Evolutionary conservation across 2,329 filamentous ascomycete genomes (phyloP).

Genomic region (Diaporthe batatas): DNA sequence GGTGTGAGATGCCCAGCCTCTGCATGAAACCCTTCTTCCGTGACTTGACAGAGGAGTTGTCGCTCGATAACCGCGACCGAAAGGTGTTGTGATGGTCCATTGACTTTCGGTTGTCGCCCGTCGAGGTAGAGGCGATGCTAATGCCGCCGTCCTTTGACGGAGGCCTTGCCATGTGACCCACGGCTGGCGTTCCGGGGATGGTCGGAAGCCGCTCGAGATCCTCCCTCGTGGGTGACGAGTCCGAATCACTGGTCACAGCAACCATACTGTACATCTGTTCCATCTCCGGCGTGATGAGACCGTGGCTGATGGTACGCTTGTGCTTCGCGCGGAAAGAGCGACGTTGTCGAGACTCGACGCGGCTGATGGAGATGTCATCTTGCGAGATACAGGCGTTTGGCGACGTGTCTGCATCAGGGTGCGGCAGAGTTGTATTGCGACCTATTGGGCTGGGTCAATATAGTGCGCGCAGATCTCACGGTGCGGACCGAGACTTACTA

Average conservation of each 20-base stretch:
- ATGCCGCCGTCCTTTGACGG: constrained; percentile 56
- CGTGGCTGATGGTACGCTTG: constrained; percentile 62
- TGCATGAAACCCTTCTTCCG: constrained; percentile 40
- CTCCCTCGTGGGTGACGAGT: constrained; percentile 38
- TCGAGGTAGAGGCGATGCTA: constrained; percentile 51
- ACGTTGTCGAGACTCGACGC: constrained; percentile 58
- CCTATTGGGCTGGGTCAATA: constrained; percentile 48
- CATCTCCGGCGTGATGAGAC: constrained; percentile 56
- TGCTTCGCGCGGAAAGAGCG: constrained; percentile 62
- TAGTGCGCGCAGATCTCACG: neutral
- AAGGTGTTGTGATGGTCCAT: constrained; percentile 10
- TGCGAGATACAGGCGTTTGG: constrained; percentile 69
- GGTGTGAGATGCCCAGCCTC: constrained; percentile 38
- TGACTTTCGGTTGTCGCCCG: constrained; percentile 45
- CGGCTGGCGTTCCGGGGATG: constrained; percentile 28
- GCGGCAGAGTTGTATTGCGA: constrained; percentile 72
- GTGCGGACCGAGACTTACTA: constrained; percentile 51
- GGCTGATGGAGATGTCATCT: constrained; percentile 63
- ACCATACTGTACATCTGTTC: constrained; percentile 51
- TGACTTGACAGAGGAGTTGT: constrained; percentile 39
- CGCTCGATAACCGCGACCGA: constrained; percentile 22
- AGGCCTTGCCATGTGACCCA: constrained; percentile 45
- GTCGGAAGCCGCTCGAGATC: constrained; percentile 42
- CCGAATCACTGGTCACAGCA: constrained; percentile 46
- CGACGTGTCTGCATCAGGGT: constrained; percentile 72